Evolutionary conservation across 352 stramenopile genomes (phyloP).

Genomic region (Phytophthora meadii): DNA sequence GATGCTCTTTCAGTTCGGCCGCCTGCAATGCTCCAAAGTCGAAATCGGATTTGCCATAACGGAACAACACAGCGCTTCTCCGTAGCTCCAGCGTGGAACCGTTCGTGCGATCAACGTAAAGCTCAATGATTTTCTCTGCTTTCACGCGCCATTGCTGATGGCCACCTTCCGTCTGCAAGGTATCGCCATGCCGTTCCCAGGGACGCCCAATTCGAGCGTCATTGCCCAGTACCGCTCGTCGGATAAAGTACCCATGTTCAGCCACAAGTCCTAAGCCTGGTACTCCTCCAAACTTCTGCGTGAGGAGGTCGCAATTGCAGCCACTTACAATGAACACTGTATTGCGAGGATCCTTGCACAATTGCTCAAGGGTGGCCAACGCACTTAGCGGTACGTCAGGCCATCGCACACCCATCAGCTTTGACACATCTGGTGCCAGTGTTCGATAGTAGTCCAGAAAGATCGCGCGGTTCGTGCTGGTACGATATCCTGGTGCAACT

Average conservation of each 20-base stretch:
- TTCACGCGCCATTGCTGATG: slow-evolving; percentile 94
- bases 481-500: slow-evolving; percentile 65
- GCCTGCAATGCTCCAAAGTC: slow-evolving; percentile 98
- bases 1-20: slow-evolving; percentile 96
- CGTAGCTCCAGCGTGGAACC: slow-evolving; percentile 98
- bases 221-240: slow-evolving; percentile 64
- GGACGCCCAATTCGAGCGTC: slow-evolving; percentile 71
- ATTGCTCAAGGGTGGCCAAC: slow-evolving; percentile 87
- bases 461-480: slow-evolving; percentile 90
- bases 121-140: slow-evolving; percentile 96
- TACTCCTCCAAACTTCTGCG: slow-evolving; percentile 94
- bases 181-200: slow-evolving; percentile 75
- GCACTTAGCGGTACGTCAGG: slow-evolving; percentile 77
- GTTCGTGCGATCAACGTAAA: slow-evolving; percentile 98
- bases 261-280: slow-evolving; percentile 96
- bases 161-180: slow-evolving; percentile 60
- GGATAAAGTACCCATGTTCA: slow-evolving; percentile 98
- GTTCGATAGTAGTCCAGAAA: slow-evolving; percentile 99
- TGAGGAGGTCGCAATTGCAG: slow-evolving; percentile 96
- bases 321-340: slow-evolving; percentile 98
- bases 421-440: slow-evolving; percentile 92
- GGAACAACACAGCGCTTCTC: slow-evolving; percentile 97
- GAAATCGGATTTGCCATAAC: slow-evolving; percentile 98
- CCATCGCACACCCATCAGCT: slow-evolving; percentile 80
- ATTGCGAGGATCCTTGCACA: slow-evolving; percentile 96